A percentile compares a stretch with the other conserved stretches of the same genome.
phyloP scores from a whole-genome alignment of 257 asterid species.

The Linderniella brevidens region DNA sequence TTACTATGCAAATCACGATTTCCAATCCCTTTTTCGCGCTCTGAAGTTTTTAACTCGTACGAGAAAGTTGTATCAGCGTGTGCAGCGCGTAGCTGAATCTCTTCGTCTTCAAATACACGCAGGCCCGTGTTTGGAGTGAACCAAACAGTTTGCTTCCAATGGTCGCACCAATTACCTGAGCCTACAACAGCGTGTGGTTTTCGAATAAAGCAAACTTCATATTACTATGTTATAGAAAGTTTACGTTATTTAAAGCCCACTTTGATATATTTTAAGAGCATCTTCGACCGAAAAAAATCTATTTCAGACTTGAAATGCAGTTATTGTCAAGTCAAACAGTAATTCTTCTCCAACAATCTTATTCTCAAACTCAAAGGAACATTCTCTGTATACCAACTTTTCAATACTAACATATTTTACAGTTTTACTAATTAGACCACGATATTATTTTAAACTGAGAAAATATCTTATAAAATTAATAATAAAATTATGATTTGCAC shows the following conservation, averaged over 20 bases:
- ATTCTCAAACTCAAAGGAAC: no score
- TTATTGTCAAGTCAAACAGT: no score
- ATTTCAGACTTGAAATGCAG: no score
- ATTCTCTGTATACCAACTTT: no score
- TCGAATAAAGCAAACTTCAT: conserved; percentile 1
- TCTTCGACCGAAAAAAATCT: no score
- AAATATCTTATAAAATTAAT: no score
- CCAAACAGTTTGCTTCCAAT: conserved; percentile 96
- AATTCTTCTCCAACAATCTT: no score
- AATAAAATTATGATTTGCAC: no score
- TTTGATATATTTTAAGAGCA: not conserved
- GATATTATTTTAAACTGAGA: no score
- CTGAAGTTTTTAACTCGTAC: conserved; percentile 29
- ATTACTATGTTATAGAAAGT: conserved; percentile 3
- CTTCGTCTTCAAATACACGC: conserved; percentile 38
- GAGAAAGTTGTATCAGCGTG: conserved; percentile 55
- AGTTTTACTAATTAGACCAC: no score
- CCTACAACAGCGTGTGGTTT: conserved; percentile 25
- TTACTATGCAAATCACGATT: conserved; percentile 15
- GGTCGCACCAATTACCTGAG: conserved; percentile 72
- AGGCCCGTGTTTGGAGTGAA: conserved; percentile 42
- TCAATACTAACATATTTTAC: no score
- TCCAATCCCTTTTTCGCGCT: conserved; percentile 16
- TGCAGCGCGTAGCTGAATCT: conserved; percentile 36
- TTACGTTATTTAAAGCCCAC: no score